phyloP scores from a whole-genome alignment of 345 rosid genomes.

The Corymbia maculata region DNA sequence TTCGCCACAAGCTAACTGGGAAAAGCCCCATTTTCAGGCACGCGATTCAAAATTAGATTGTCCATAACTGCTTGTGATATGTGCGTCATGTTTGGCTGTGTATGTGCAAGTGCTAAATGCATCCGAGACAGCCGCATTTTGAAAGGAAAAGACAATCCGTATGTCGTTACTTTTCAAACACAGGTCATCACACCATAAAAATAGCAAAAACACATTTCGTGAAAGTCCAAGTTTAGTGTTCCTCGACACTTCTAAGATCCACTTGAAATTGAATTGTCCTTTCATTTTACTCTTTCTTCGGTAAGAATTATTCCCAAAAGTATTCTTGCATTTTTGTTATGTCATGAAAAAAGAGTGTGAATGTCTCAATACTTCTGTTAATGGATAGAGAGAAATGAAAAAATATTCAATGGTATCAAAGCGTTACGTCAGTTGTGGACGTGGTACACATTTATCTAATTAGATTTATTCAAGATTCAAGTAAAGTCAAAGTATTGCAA shows the following conservation, averaged over 20 bases:
- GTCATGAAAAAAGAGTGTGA: background rate
- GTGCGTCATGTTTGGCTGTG: background rate
- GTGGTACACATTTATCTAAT: background rate
- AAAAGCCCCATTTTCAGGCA: background rate
- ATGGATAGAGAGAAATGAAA: background rate
- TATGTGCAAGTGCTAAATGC: background rate
- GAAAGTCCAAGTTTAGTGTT: background rate
- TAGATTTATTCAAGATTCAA: fast-evolving
- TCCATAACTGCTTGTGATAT: background rate
- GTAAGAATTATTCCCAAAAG: background rate
- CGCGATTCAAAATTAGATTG: background rate
- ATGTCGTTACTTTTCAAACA: background rate
- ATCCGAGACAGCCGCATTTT: background rate
- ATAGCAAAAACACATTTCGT: background rate
- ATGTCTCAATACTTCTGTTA: background rate
- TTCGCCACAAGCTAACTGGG: background rate
- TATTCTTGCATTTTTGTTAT: too few species aligned
- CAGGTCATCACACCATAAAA: background rate
- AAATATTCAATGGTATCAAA: too few species aligned
- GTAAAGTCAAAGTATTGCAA: fast-evolving
- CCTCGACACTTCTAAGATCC: background rate
- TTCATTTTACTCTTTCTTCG: too few species aligned
- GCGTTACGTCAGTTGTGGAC: fast-evolving
- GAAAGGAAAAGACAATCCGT: background rate
- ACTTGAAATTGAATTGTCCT: too few species aligned